Base-by-base conservation (phyloP, 257 asterid species). In the Anisodus tanguticus region DNA sequence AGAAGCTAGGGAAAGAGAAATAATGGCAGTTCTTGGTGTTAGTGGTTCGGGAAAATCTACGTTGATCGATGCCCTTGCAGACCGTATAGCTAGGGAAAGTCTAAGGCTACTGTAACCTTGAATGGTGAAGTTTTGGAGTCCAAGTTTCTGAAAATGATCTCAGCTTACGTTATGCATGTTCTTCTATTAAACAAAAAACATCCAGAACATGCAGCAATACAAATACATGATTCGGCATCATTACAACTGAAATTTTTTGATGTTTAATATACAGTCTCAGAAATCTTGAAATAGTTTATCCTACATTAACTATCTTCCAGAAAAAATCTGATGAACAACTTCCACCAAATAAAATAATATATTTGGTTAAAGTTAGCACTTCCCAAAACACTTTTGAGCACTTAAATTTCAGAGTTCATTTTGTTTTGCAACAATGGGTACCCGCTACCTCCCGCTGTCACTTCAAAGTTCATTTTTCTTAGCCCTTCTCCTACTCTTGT, bases 401-500 rank as follows among this genome's bases (percentile, higher is more conserved):
- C 35, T 31, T 51, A 54, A 54, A 54, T 4, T 54, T 54, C 17
- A 12, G 59, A 54, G 59, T 12, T 12, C 59, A 54, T 12, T 3
- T 41, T 41, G 4, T 41, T 41, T 41, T 41, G 5, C 45, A 41
- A 41, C 45, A 41, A 41, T 41, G 45, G 45, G 45, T 41, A 41
- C 45, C 45, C 45, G 45, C 45, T 41, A 41, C 45, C 45, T 41
- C 45, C 45, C 45, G 5, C 45, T 6, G 5, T 6, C 45, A 41
- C 11, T 51, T 51, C 55, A 51, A 9, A 51, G 55, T 7, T 51
- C 87, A 87, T 93, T 97, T 84, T 95, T 95, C 91, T 91, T 94
- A 83, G 89, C 98, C 85, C 95, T 88, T 86, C 94, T 93, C 99
- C 99, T 93, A 88, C 93, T 95, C 91, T 94, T 95, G 5, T 41